These are phyloP conservation scores for Pseudozyma sp. DNA, from an alignment of 1,284 basidiomycete species.

Conservation along the genomic window DNA sequence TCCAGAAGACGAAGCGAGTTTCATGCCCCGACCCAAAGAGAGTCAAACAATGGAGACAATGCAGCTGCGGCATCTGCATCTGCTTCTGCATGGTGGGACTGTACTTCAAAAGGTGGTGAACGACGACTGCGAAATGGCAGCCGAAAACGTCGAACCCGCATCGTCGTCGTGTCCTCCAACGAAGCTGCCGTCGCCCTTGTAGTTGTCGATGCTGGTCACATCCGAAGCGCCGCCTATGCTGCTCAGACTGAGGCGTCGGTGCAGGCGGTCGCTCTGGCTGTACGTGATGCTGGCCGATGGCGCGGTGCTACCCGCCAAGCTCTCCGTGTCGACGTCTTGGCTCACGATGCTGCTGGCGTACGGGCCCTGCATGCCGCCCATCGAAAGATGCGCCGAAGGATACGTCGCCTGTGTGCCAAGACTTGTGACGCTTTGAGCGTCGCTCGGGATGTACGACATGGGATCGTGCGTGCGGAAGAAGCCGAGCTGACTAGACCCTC, in stretches of 20 bases:
- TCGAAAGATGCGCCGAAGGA: slow-evolving; percentile 48
- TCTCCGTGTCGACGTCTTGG: slow-evolving; percentile 55
- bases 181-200: slow-evolving; percentile 60
- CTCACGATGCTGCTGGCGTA: slow-evolving; percentile 62
- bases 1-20: no score
- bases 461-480: slow-evolving; percentile 97
- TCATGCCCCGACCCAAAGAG: no score
- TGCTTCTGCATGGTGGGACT: not conserved
- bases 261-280: slow-evolving; percentile 60
- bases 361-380: slow-evolving; percentile 31
- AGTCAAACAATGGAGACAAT: no score
- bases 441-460: slow-evolving; percentile 91
- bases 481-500: slow-evolving; percentile 79
- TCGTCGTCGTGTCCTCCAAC: slow-evolving; percentile 51
- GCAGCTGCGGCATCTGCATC: not conserved
- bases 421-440: slow-evolving; percentile 70
- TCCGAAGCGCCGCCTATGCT: slow-evolving; percentile 52
- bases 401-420: slow-evolving; percentile 62
- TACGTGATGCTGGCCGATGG: slow-evolving; percentile 55
- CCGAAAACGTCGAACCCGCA: slow-evolving; percentile 56
- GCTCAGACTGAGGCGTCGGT: slow-evolving; percentile 51
- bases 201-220: slow-evolving; percentile 53
- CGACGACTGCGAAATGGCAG: slow-evolving; percentile 58
- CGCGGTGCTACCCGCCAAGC: slow-evolving; percentile 34
- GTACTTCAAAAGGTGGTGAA: slow-evolving; percentile 60